Conservation (phyloP, 176 grass and related monocot genomes). For the Aegilops bicornis region DNA sequence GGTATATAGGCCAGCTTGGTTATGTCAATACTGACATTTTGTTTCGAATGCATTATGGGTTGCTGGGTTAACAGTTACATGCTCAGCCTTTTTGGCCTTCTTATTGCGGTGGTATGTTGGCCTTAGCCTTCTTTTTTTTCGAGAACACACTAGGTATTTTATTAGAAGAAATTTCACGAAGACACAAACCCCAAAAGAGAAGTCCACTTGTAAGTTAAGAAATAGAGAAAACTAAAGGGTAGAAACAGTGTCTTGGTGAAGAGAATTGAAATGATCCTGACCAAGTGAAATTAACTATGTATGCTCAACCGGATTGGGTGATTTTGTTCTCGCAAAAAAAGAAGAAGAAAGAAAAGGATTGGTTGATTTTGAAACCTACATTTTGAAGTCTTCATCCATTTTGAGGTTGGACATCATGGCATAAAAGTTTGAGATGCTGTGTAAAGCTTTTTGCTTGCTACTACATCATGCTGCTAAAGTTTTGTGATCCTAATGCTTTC, state of each 20-base stretch:
- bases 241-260: background rate
- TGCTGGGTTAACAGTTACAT: too few relatives aligned
- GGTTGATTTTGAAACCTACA: background rate
- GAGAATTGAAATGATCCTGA: background rate
- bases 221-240: too few relatives aligned
- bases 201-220: too few relatives aligned
- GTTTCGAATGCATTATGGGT: background rate
- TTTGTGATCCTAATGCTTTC: background rate
- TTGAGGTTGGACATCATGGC: background rate
- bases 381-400: background rate
- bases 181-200: too few relatives aligned
- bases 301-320: background rate
- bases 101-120: too few relatives aligned
- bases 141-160: too few relatives aligned
- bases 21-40: background rate
- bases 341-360: too few relatives aligned
- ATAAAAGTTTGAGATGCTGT: background rate
- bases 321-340: background rate
- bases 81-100: too few relatives aligned
- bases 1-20: background rate
- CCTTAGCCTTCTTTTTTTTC: too few relatives aligned
- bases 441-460: background rate
- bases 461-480: background rate
- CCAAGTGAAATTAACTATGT: background rate
- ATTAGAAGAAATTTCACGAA: too few relatives aligned